Evolutionary conservation across 2,329 filamentous ascomycete species (phyloP), one percentile per base, ranked within the genome.

Genomic region (Grosmannia huntii): DNA sequence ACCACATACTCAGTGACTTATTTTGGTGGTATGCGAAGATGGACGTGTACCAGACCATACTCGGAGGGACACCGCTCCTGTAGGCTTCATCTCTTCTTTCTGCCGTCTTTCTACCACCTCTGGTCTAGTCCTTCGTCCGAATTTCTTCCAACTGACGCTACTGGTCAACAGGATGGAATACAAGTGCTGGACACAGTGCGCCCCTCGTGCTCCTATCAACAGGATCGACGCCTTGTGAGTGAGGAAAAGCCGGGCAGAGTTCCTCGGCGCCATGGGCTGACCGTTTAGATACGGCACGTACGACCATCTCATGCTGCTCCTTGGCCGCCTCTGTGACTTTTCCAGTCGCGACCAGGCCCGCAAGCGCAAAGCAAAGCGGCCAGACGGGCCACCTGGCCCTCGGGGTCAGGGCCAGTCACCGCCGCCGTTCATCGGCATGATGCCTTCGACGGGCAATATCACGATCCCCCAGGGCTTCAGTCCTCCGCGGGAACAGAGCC

Each of bases 11-110:
- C 46, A 83, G 87, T 62, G 94, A 97, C 71, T 73, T 97, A 5
- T 95, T 87, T 68, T 99, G 92, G 91, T 96, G 90, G 88, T 96
- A 91, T 68, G 86, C 82, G 65, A 95, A 96, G 70, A 94, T 96
- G 76, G 94, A 97, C 69, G 83, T 88, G 10, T 95, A 92, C 65
- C 92, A 96, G 69, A 90, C 89, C 68, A 82, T 96, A 61, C 75
- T 97, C 27, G 94, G 91, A 64, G 92, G 90, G 10, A 91, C 92
- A 49, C 80, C 80, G 61, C 75, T 95, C 53, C 85, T 96, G 90
- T 96, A 75, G 79, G 90, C 79, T 27, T 49, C 46, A 36, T 51
- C 27, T 25, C 33, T 56, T 33, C 27, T 53, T 46, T 53, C 7
- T 10, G 33, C 41, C 31, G 27, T 36, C 4, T 48, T 50, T 44